phyloP scores from a whole-genome alignment of 495 filamentous ascomycete genomes.

The Penicillium pulvis region DNA sequence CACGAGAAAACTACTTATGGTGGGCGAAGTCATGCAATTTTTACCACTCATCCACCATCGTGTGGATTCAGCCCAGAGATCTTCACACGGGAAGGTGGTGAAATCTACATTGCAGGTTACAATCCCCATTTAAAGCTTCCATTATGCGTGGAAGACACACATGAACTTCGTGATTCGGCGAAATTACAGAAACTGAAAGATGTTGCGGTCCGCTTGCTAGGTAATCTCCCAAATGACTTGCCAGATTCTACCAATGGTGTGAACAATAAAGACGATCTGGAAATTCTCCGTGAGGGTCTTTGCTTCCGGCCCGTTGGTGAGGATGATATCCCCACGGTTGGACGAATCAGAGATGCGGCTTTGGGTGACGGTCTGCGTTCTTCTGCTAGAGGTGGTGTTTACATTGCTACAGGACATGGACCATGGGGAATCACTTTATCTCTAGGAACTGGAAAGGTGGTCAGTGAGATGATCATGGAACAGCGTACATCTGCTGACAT shows the following conservation, averaged over 20 bases:
- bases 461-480: conserved; percentile 64
- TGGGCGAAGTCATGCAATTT: conserved; percentile 66
- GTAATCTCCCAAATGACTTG: conserved; percentile 27
- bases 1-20: conserved; percentile 28
- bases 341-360: conserved; percentile 52
- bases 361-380: conserved; percentile 54
- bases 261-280: conserved; percentile 52
- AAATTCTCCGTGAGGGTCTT: conserved; percentile 64
- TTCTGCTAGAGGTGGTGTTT: conserved; percentile 59
- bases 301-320: conserved; percentile 73
- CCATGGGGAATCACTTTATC: conserved; percentile 68
- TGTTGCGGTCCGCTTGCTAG: conserved; percentile 59
- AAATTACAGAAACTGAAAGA: conserved; percentile 54
- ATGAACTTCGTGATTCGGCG: conserved; percentile 42
- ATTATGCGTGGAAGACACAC: conserved; percentile 45
- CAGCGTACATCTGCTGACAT: conserved; percentile 52
- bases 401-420: conserved; percentile 71
- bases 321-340: conserved; percentile 63
- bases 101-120: conserved; percentile 75
- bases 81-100: conserved; percentile 63
- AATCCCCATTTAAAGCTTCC: conserved; percentile 67
- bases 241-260: conserved; percentile 21
- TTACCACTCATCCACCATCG: conserved; percentile 53
- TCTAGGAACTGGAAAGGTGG: conserved; percentile 66
- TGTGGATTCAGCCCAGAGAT: conserved; percentile 70